A percentile compares a stretch with the other conserved stretches of the same genome.
Conservation (phyloP, 2,329 filamentous ascomycete species). For the Penicillium rolfsii region DNA sequence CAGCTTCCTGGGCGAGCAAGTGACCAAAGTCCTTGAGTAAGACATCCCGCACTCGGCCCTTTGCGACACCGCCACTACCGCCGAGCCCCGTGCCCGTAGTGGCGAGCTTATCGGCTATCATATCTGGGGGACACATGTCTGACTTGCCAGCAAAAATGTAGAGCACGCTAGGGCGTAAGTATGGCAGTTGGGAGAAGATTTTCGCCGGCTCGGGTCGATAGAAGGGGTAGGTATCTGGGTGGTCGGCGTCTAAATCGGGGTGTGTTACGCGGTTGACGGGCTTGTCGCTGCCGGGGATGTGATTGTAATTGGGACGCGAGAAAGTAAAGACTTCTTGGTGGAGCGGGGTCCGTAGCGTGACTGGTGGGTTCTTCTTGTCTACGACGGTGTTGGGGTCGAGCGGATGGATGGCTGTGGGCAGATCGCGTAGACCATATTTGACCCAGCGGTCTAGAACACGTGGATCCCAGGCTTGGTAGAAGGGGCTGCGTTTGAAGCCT, state of each 20-base stretch:
- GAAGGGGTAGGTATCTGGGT: conserved; percentile 43
- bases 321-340: conserved; percentile 76
- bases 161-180: conserved; percentile 51
- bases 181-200: conserved; percentile 46
- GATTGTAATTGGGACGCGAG: conserved; percentile 58
- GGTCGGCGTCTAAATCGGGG: conserved; percentile 49
- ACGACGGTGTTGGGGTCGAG: conserved; percentile 25
- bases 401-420: conserved; percentile 61
- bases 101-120: conserved; percentile 47
- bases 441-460: conserved; percentile 77
- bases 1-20: conserved; percentile 80
- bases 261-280: conserved; percentile 48
- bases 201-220: conserved; percentile 48
- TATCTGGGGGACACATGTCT: conserved; percentile 44
- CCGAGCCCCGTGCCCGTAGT: conserved; percentile 46
- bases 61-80: conserved; percentile 59
- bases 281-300: conserved; percentile 52
- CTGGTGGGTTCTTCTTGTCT: conserved; percentile 46
- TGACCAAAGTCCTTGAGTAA: conserved; percentile 71
- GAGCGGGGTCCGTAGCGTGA: conserved; percentile 76
- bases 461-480: conserved; percentile 82
- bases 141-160: conserved; percentile 52
- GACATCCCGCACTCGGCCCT: conserved; percentile 69
- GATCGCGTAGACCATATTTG: conserved; percentile 71
- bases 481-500: conserved; percentile 68